Base-by-base conservation (phyloP, 176 grass and related monocot genomes). In the Secale cereale region DNA sequence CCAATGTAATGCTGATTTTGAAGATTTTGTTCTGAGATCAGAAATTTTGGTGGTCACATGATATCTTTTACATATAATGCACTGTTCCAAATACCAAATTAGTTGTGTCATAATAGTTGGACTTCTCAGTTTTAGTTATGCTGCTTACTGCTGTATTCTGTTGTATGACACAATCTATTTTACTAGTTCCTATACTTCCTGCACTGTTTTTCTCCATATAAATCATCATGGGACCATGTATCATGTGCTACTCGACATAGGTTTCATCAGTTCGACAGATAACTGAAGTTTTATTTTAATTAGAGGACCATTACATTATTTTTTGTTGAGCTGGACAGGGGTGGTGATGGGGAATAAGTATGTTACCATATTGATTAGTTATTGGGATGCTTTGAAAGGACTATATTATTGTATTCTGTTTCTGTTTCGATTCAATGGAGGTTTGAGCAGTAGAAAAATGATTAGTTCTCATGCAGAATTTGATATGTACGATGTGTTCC, bases 51-150 rank as follows among this genome's bases (percentile, higher is more conserved):
- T 75, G 32, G 36, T 15, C 11, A 19, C 29, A 37, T 25, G 17
- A 5, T 59, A 56, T 3, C 62, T 17, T 10, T 45, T 78, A 22
- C 46, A 10, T 78, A 68, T 22, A 19, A 56, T 56, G 52, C 19
- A 20, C 52, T 56, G 52, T 8, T 56, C 16, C 7, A 22, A 56
- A 56, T 56, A 22, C 52, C 52, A 56, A 56, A 65, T 67, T 17
- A 67, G 29, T 33, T 20, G 29, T 67, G 64, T 67, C 29, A 67
- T 33, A 20, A 19, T 33, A 33, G 16, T 19, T 33, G 17, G 29
- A 67, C 30, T 67, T 33, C 64, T 81, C 28, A 3, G 26, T 81
- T 76, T 68, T 85, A 69, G 28, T 60, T 85, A 80, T 59, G 67
- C 60, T 76, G 7, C 17, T 40, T 13, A 59, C 60, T 76, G 7